Evolutionary conservation across 495 filamentous ascomycete genomes (phyloP).

Genomic region (Talaromyces stipitatus): DNA sequence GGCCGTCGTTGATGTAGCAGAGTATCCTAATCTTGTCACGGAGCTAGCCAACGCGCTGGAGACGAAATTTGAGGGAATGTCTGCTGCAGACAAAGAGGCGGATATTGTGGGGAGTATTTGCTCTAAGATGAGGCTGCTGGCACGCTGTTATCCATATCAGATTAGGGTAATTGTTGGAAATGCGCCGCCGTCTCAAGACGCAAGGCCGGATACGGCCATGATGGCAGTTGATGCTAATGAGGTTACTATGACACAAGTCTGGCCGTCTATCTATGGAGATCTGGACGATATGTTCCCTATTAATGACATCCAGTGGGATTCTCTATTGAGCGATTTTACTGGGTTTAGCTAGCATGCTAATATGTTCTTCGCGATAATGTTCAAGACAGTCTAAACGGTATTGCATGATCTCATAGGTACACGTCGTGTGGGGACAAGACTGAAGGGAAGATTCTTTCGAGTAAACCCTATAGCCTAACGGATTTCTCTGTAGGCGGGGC

Average conservation of each 20-base stretch:
- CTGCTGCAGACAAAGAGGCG: constrained; percentile 10
- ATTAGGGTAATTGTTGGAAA: constrained; percentile 8
- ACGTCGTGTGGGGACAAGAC: neutral
- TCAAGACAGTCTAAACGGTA: too few relatives aligned
- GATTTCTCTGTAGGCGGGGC: neutral
- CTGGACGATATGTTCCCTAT: constrained; percentile 17
- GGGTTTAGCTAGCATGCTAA: constrained; percentile 7
- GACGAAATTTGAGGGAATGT: constrained; percentile 7
- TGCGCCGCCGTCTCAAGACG: neutral
- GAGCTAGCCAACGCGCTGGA: constrained; percentile 10
- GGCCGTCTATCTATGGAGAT: constrained; percentile 14
- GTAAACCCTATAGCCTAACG: too few relatives aligned
- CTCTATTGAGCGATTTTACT: constrained; percentile 12
- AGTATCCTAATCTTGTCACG: constrained; percentile 11
- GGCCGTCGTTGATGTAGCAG: constrained; percentile 11
- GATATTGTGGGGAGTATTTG: constrained; percentile 13
- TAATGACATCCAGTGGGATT: constrained; percentile 16
- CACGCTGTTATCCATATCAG: constrained; percentile 14
- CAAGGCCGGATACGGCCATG: constrained; percentile 4
- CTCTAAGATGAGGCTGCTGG: constrained; percentile 12
- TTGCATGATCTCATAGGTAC: neutral
- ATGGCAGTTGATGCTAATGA: constrained; percentile 3
- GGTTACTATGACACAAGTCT: constrained; percentile 6
- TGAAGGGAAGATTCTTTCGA: neutral
- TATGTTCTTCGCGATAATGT: neutral